Evolutionary conservation across 352 stramenopile species (phyloP).

Genomic region (Phytophthora foliorum): DNA sequence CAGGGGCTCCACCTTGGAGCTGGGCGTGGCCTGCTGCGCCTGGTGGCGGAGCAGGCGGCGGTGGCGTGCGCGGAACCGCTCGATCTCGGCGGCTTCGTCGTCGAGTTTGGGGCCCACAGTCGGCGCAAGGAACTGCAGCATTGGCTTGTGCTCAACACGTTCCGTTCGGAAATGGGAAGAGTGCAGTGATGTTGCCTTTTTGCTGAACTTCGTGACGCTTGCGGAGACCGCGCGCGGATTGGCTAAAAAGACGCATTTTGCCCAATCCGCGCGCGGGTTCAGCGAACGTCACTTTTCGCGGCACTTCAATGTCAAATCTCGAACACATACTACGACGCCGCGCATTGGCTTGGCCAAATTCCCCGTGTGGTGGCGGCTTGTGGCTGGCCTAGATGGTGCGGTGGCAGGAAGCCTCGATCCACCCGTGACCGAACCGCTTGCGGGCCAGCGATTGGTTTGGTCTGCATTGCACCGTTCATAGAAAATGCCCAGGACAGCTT

Average conservation of each 20-base stretch:
- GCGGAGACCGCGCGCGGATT: not conserved
- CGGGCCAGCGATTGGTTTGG: not conserved
- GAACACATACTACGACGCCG: not conserved
- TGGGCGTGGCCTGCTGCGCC: constrained; percentile 3
- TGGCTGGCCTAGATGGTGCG: too few relatives aligned
- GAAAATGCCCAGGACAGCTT: constrained; percentile 11
- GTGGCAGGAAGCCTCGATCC: not conserved
- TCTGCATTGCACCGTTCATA: constrained; percentile 9
- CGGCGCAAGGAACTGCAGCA: constrained; percentile 27
- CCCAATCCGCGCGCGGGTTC: not conserved
- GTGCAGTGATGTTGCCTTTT: constrained; percentile 13
- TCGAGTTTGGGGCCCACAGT: not conserved
- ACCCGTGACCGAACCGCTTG: not conserved
- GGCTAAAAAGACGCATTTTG: constrained; percentile 1
- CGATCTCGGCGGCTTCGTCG: constrained; percentile 39
- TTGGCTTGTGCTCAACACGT: not conserved
- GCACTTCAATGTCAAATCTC: not conserved
- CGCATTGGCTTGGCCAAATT: constrained; percentile 3
- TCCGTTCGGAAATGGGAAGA: constrained; percentile 17
- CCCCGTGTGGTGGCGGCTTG: not conserved
- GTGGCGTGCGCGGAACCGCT: constrained; percentile 49
- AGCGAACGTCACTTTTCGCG: constrained; percentile 3
- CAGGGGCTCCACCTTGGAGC: constrained; percentile 8
- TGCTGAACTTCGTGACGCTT: constrained; percentile 6
- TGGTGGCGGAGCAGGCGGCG: constrained; percentile 40